Evolutionary conservation across 305 asterid genomes (phyloP).

Genomic region (Fraxinus nigra): DNA sequence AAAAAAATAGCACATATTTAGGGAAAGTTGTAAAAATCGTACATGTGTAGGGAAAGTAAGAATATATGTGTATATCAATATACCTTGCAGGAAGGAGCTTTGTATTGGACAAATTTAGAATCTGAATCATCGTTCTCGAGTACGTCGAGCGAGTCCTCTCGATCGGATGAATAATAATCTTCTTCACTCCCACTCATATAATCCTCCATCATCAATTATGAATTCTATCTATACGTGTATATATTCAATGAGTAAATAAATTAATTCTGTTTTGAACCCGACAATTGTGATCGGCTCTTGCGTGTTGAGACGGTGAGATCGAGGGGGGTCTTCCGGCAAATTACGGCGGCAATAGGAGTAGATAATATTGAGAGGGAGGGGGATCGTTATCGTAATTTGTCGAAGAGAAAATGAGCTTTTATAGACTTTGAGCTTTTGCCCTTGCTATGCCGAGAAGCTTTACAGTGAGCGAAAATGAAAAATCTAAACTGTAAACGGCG

Average conservation of each 20-base stretch:
- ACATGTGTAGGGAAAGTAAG: neutral
- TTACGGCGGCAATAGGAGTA: slow-evolving; percentile 8
- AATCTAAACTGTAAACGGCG: slow-evolving; percentile 23
- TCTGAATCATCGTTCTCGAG: slow-evolving; percentile 61
- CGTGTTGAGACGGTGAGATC: slow-evolving; percentile 5
- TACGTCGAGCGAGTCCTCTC: slow-evolving; percentile 52
- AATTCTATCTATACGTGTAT: neutral
- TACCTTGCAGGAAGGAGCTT: slow-evolving; percentile 67
- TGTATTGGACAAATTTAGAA: slow-evolving; percentile 39
- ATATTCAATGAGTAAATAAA: neutral
- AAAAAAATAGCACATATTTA: neutral
- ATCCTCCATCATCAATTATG: slow-evolving; percentile 51
- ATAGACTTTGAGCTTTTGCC: slow-evolving; percentile 1
- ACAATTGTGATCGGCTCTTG: neutral
- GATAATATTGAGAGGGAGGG: slow-evolving; percentile 14
- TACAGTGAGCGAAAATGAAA: neutral
- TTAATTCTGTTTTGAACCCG: slow-evolving; percentile 22
- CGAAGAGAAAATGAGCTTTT: slow-evolving; percentile 16
- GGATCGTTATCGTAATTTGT: neutral
- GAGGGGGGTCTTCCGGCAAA: slow-evolving; percentile 25
- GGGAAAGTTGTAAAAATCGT: neutral
- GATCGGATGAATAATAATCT: slow-evolving; percentile 56
- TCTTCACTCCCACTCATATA: slow-evolving; percentile 55
- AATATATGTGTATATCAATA: neutral
- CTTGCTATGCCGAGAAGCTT: slow-evolving; percentile 3